Base-by-base conservation (phyloP, 768 basidiomycete species). In the Mycena belliarum region DNA sequence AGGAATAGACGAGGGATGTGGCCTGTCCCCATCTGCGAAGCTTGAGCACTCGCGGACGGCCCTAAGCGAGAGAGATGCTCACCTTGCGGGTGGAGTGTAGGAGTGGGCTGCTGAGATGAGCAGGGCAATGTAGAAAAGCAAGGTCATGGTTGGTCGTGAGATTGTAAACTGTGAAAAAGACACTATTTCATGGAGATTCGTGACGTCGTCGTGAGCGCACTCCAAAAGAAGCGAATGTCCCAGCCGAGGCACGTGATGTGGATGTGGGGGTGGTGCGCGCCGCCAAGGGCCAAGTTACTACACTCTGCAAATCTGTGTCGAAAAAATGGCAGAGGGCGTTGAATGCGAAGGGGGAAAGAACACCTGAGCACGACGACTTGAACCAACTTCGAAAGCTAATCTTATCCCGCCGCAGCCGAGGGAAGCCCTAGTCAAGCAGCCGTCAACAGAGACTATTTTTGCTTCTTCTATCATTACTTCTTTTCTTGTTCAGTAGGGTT, bases 21-120 rank as follows among this genome's bases (percentile, higher is more conserved):
- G 90, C 89, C 61, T 93, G 91, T 26, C 87, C 94, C 94, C 94
- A 96, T 77, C 94, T 95, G 59, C 11, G 20, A 32, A 15, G 9
- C 33, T 54, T 44, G 11, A 45, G 50, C 37, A 14, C 16, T 40
- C 29, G 16, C 11, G 9, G 18, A 32, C 38, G 24, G 11, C 6
- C 16, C 20, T 53, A 14, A 28, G 45, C 28, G 41, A 54, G 43
- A 50, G 23, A 55, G 29, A 47, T 29, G 52, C 50, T 20, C 42
- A 63, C 62, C 62, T 57, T 11, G 62, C 41, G 12, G 55, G 25
- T 3, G 62, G 62, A 4, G 62, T 32, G 55, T 60, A 63, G 48
- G 61, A 58, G 16, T 60, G 50, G 25, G 47, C 58, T 57, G 55
- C 58, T 63, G 62, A 50, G 58, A 57, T 57, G 55, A 63, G 54